Evolutionary conservation across 768 basidiomycete genomes (phyloP).

Genomic region (Lactarius quietus): DNA sequence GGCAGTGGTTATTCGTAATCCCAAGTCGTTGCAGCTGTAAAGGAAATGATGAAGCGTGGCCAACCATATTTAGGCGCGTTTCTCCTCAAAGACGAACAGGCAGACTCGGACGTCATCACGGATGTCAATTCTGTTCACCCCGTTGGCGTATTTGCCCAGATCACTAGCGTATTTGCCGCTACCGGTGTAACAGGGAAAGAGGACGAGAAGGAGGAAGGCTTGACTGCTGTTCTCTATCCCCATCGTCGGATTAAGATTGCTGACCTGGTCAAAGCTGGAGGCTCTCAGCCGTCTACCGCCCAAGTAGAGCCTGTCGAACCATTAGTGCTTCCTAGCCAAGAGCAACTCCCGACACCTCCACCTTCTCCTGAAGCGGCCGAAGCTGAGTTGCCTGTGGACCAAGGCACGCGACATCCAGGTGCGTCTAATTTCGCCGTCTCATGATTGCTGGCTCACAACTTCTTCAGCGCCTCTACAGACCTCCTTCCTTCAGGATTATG

Average conservation of each 20-base stretch:
- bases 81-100: slow-evolving; percentile 88
- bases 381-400: slow-evolving; percentile 6
- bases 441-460: slow-evolving; percentile 18
- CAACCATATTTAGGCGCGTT: slow-evolving; percentile 99
- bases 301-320: slow-evolving; percentile 34
- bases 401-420: slow-evolving; percentile 24
- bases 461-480: slow-evolving; percentile 65
- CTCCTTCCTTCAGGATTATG: slow-evolving; percentile 75
- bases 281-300: slow-evolving; percentile 35
- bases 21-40: slow-evolving; percentile 90
- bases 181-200: slow-evolving; percentile 54
- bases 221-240: slow-evolving; percentile 95
- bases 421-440: not conserved
- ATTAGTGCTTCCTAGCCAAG: slow-evolving; percentile 39
- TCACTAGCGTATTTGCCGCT: slow-evolving; percentile 86
- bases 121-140: slow-evolving; percentile 83
- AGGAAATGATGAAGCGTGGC: slow-evolving; percentile 94
- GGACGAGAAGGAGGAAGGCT: slow-evolving; percentile 75
- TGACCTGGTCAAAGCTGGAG: slow-evolving; percentile 73
- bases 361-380: slow-evolving; percentile 32
- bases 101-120: slow-evolving; percentile 90
- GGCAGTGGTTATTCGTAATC: slow-evolving; percentile 90
- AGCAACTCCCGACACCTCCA: slow-evolving; percentile 46
- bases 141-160: slow-evolving; percentile 96
- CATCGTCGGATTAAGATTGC: slow-evolving; percentile 88